These are phyloP conservation scores for Ceratobasidium sp. DNA, from an alignment of 1,284 basidiomycete species.

Conservation along the genomic window DNA sequence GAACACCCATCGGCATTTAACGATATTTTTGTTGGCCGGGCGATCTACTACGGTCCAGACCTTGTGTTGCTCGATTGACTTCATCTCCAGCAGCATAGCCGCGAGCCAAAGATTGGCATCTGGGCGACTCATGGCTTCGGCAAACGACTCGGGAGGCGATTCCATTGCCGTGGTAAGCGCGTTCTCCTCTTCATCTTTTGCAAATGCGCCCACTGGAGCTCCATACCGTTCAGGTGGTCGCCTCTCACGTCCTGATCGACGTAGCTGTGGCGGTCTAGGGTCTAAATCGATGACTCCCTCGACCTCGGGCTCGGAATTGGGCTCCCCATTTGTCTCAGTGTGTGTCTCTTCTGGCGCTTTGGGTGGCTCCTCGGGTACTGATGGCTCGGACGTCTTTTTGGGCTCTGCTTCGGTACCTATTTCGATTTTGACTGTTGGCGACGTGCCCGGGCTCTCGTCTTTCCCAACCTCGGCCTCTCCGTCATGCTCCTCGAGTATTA, in stretches of 20 bases:
- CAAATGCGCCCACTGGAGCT: no score
- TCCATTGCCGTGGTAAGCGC: background rate
- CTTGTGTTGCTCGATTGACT: conserved; percentile 11
- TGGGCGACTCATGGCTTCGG: conserved; percentile 24
- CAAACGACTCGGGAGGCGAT: conserved; percentile 7
- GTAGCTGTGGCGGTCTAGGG: no score
- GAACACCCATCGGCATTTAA: conserved; percentile 54
- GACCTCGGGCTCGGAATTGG: no score
- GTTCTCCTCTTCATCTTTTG: background rate
- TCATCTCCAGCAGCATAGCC: conserved; percentile 23
- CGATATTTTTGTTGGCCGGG: conserved; percentile 29
- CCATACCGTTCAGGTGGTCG: no score
- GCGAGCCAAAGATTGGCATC: conserved; percentile 33
- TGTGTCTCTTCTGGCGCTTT: no score
- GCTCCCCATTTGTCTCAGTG: no score
- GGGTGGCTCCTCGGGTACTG: no score
- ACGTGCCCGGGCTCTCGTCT: background rate
- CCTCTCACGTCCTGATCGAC: no score
- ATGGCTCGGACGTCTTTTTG: no score
- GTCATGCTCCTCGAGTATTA: conserved; percentile 4
- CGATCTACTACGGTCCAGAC: conserved; percentile 10
- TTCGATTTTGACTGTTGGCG: no score
- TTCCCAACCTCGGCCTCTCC: background rate
- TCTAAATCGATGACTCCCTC: no score
- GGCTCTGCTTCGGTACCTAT: no score